Evolutionary conservation across 345 rosid genomes (phyloP), one percentile per base, ranked within the genome.

Genomic region (Turritis glabra): DNA sequence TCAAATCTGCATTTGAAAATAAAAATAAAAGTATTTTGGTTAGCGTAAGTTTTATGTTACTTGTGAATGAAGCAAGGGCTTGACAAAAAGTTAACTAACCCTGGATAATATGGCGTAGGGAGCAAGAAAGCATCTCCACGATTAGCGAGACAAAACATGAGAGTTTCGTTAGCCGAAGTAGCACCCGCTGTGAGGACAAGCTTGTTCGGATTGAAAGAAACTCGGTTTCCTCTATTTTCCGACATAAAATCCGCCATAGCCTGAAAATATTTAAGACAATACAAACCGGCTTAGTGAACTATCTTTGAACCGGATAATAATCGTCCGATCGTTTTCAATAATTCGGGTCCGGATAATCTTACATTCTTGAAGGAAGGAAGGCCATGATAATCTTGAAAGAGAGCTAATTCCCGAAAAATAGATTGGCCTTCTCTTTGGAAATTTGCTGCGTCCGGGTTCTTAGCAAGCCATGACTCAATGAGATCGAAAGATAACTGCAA

Each of bases 31-130:
- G 50, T 10, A 50, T 64, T 25, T n/a, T 44, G 27, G 73, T 56
- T 64, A 71, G 73, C 72, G 76, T 71, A 71, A 70, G 47, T 35
- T 77, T 23, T 6, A 29, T 27, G 56, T 72, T 54, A 33, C 84
- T 77, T 84, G 57, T 52, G 9, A 33, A 38, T 67, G 26, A 55
- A 76, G 69, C 61, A 80, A 53, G 57, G 2, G 51, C 13, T 70
- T 12, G 67, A 69, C 43, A 21, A 41, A 69, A 53, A 72, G 67
- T 53, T 7, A 55, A 79, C 86, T 64, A 75, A 88, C 96, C 96
- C 96, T 68, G 96, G 93, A 43, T 90, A 90, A 76, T 90, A 90
- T 67, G 96, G 96, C 18, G 90, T 86, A 33, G 96, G 96, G 33
- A 90, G 83, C 65, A 90, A 91, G 77, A 90, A 84, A 57, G 96